Conservation (phyloP, 2,329 filamentous ascomycete species). For the Scorias spongiosa region DNA sequence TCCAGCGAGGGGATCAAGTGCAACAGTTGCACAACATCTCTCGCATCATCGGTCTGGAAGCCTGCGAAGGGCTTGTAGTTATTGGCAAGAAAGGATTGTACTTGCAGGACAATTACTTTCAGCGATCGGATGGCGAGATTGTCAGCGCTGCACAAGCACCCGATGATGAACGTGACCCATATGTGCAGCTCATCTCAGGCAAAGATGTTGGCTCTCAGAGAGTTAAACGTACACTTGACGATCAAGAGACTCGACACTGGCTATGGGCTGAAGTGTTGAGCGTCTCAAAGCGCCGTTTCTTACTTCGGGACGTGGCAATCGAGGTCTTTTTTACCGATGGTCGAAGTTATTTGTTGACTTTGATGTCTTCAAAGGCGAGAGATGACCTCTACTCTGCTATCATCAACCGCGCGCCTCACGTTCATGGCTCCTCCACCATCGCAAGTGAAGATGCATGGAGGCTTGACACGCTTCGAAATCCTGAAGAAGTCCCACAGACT, state of each 20-base stretch:
- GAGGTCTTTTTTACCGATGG: conserved; percentile 97
- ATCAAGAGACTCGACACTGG: conserved; percentile 82
- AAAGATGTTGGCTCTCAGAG: conserved; percentile 48
- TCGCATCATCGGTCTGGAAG: conserved; percentile 82
- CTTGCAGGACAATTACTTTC: conserved; percentile 92
- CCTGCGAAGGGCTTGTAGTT: conserved; percentile 83
- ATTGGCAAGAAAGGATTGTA: conserved; percentile 86
- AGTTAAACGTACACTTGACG: conserved; percentile 30
- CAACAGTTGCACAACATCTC: conserved; percentile 93
- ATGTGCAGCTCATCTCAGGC: conserved; percentile 82
- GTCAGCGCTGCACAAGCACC: conserved; percentile 93
- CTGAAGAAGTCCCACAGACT: conserved; percentile 46
- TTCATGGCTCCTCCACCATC: conserved; percentile 41
- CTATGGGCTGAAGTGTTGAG: conserved; percentile 89
- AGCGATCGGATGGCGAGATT: conserved; percentile 87
- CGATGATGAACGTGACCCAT: conserved; percentile 80
- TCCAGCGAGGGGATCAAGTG: conserved; percentile 81
- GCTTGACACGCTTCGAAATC: conserved; percentile 64
- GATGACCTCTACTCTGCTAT: conserved; percentile 73
- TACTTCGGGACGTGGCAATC: conserved; percentile 91
- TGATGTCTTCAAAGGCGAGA: conserved; percentile 55
- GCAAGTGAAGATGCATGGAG: conserved; percentile 81
- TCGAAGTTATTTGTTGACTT: conserved; percentile 81
- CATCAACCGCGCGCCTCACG: conserved; percentile 63
- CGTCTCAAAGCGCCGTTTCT: conserved; percentile 84